Base-by-base conservation (phyloP, 495 filamentous ascomycete genomes). In the Trichoderma erinaceum region DNA sequence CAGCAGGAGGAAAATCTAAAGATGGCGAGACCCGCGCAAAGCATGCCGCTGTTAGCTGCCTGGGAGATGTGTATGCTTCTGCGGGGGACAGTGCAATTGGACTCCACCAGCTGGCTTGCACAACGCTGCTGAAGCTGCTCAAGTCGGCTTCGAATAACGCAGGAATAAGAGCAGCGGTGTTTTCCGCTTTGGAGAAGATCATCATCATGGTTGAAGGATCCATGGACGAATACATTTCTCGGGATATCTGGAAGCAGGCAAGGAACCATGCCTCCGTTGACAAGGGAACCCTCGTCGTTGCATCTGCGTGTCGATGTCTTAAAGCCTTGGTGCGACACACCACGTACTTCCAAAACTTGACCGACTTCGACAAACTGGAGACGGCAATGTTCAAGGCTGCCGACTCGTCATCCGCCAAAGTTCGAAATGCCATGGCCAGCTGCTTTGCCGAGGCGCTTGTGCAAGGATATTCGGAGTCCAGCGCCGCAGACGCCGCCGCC, bases 61-160 rank as follows among this genome's bases (percentile, higher is more conserved):
- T 99, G 69, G 95, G 95, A 43, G 91, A 93, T 75, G 85, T 97
- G 32, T 97, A 92, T 75, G 90, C 87, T 58, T 85, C 88, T 18
- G 95, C 95, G 8, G 95, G 95, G 38, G 94, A 97, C 75, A 97
- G 95, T 77, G 95, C 92, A 23, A 92, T 97, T 76, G 88, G 89
- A 70, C 81, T 96, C 72, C 90, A 94, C 68, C 88, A 86, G 65
- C 76, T 96, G 68, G 87, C 86, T 3, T 91, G 87, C 63, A 84
- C 87, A 2, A 83, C 86, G 32, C 77, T 93, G 56, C 72, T 97
- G 65, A 93, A 93, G 76, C 78, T 94, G 0, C 75, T 97, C 67
- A 99, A 97, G 76, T 78, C 86, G 35, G 86, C 92, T 1, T 88
- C 88, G 73, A 91, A 83, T 72, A 87, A 96, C 82, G 89, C 90